phyloP scores from a whole-genome alignment of 2,329 filamentous ascomycete genomes.

The Fusarium zealandicum region DNA sequence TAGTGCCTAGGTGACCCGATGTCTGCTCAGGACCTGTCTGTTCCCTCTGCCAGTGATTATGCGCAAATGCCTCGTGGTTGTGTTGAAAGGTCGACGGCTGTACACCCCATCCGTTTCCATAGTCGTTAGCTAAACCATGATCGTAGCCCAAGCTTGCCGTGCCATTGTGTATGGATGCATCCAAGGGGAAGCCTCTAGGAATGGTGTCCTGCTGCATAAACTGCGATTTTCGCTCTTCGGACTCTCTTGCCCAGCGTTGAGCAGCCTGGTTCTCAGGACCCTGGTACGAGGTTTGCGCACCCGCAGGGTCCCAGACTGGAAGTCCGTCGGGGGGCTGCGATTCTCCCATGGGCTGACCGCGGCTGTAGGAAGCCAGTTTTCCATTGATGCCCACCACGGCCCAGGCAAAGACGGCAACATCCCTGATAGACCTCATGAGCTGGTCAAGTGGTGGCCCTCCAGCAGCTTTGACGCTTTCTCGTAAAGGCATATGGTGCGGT shows the following conservation, averaged over 20 bases:
- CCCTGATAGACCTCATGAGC: conserved; percentile 81
- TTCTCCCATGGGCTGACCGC: conserved; percentile 68
- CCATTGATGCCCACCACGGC: conserved; percentile 82
- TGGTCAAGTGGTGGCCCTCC: conserved; percentile 65
- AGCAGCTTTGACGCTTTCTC: conserved; percentile 53
- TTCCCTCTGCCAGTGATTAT: conserved; percentile 8
- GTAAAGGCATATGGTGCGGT: conserved; percentile 54
- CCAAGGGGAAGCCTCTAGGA: conserved; percentile 7
- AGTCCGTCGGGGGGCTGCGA: conserved; percentile 57
- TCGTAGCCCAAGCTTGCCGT: conserved; percentile 8
- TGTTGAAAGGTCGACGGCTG: conserved; percentile 20
- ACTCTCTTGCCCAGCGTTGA: conserved; percentile 28
- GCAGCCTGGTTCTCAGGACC: conserved; percentile 40
- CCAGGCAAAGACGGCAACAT: conserved; percentile 90
- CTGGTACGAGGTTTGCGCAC: conserved; percentile 23
- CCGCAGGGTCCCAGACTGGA: conserved; percentile 39
- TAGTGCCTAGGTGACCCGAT: not conserved
- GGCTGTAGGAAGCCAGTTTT: conserved; percentile 69
- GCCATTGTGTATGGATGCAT: not conserved
- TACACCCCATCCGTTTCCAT: conserved; percentile 15
- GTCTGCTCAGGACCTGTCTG: not conserved
- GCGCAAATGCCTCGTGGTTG: conserved; percentile 24
- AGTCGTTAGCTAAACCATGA: conserved; percentile 4
- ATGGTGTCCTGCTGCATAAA: conserved; percentile 2
- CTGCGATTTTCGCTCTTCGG: conserved; percentile 8